Evolutionary conservation across 768 basidiomycete species (phyloP).

Genomic region (Agrocybe chaxingu): DNA sequence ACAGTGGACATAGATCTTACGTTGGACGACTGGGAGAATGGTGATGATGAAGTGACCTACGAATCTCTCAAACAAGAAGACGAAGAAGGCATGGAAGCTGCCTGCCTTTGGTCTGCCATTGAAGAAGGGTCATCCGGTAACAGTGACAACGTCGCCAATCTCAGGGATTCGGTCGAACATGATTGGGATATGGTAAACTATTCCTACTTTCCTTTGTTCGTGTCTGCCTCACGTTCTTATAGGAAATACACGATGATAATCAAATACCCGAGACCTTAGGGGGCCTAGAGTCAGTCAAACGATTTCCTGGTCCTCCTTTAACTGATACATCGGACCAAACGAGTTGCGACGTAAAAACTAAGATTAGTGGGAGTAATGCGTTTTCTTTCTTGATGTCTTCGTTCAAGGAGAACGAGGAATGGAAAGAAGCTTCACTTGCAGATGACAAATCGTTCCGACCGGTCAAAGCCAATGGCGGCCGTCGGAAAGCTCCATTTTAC

Average conservation of each 20-base stretch:
- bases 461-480: constrained; percentile 44
- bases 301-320: background rate
- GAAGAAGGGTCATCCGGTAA: too few species aligned
- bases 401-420: constrained; percentile 73
- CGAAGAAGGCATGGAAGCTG: background rate
- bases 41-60: constrained; percentile 56
- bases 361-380: constrained; percentile 27
- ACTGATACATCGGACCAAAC: background rate
- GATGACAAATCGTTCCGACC: constrained; percentile 47
- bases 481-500: constrained; percentile 89
- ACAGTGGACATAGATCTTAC: constrained; percentile 26
- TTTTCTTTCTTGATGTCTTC: constrained; percentile 93
- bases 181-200: background rate
- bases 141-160: too few species aligned
- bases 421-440: constrained; percentile 71
- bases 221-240: background rate
- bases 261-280: too few species aligned
- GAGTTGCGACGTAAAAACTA: constrained; percentile 16
- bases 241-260: too few species aligned
- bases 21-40: constrained; percentile 59
- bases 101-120: background rate
- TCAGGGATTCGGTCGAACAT: too few species aligned
- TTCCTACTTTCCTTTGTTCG: background rate
- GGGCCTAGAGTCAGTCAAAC: background rate
- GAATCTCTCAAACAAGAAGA: constrained; percentile 5